Base-by-base conservation (phyloP, 2,329 filamentous ascomycete genomes). In the Hymenoscyphus repandus region DNA sequence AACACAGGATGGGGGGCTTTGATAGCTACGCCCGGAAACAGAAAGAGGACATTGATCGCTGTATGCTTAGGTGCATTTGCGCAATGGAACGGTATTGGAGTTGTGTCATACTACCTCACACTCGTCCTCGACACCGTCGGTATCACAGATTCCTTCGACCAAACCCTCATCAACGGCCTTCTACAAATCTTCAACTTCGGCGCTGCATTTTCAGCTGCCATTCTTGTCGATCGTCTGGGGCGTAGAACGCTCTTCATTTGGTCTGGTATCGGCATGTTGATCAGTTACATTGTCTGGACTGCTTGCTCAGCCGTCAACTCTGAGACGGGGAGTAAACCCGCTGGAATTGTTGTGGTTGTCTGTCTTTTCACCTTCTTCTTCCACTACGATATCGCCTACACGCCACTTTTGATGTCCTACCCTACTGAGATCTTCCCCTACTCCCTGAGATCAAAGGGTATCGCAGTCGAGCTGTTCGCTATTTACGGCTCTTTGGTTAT, bases 381-480 rank as follows among this genome's bases (percentile, higher is more conserved):
- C 60, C 79, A 77, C 58, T 82, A 82, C 65, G 77, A 79, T 54
- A 77, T 83, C 51, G 79, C 75, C 42, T 82, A 79, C 65, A 80
- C 76, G 0, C 77, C 78, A 43, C 70, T 83, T 38, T 69, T 82
- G 10, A 72, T 81, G 36, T 74, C 75, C 46, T 83, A 83, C 56
- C 73, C 77, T 1, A 72, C 80, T 6, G 80, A 83, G 66, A 70
- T 83, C 31, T 70, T 82, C 13, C 79, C 79, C 0, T 83, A 79
- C 68, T 71, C 74, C 44, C 69, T 81, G 22, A 77, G 80, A 43
- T 54, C 59, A 18, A 59, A 62, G 48, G 58, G 59, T 2, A 39
- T 58, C 12, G 44, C 55, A 6, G 36, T 57, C 9, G 52, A 54
- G 30, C 40, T 59, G 13, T 41, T 54, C 5, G 39, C 43, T 27